Evolutionary conservation across 2,329 filamentous ascomycete species (phyloP), one percentile per base, ranked within the genome.

Genomic region (Fusarium sarcochroum): DNA sequence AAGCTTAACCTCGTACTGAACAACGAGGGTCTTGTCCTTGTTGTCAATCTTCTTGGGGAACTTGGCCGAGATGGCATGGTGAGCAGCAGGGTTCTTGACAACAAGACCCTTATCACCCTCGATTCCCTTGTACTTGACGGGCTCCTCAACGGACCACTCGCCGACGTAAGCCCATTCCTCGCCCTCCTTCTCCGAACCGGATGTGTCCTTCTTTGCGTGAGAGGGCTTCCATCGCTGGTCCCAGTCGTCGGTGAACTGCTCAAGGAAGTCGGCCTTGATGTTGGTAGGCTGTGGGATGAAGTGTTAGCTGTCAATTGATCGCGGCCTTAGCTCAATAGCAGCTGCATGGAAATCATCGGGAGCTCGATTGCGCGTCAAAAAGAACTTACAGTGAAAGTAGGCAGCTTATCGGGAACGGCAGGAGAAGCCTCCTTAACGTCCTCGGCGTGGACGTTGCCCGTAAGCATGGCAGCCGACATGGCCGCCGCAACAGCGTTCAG

Each of bases 1-100:
- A 71, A 98, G 92, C 89, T 99, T 99, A 79, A 98, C 96, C 82
- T 99, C 96, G 80, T 99, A 99, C 84, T 99, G 96, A 54, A 99
- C 93, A 73, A 99, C 96, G 51, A 99, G 89, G 63, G 93, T 92
- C 87, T 99, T 97, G 84, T 88, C 94, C 89, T 95, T 98, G 89
- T 97, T 96, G 84, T 98, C 92, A 78, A 99, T 92, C 83, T 93
- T 91, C 87, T 97, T 94, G 80, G 92, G 90, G 86, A 99, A 98
- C 84, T 98, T 98, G 84, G 96, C 93, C 49, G 96, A 99, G 82
- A 99, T 99, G 85, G 96, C 96, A 84, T 99, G 96, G 85, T 99
- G 96, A 76, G 96, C 96, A 73, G 96, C 96, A 71, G 93, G 88
- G 85, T 98, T 97, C 91, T 99, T 99, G 82, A 98, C 89, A 69